A percentile compares a stretch with the other conserved stretches of the same genome.
These are phyloP conservation scores for Rhodotorula mucilaginosa DNA, from an alignment of 1,284 basidiomycete genomes.

Conservation along the genomic window DNA sequence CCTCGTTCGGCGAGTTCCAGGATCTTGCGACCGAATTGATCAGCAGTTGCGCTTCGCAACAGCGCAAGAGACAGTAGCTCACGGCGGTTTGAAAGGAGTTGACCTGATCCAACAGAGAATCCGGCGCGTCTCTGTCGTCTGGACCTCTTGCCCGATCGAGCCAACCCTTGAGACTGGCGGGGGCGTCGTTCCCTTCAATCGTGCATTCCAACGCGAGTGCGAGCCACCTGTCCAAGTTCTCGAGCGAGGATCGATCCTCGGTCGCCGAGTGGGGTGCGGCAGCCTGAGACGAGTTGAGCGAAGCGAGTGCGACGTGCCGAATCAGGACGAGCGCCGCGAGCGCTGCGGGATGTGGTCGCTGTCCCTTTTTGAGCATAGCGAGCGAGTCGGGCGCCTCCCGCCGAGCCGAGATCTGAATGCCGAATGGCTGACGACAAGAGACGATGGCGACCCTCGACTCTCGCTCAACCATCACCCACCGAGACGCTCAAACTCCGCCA, in stretches of 20 bases:
- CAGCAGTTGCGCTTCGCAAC: not conserved
- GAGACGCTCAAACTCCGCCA: not conserved
- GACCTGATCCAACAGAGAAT: not conserved
- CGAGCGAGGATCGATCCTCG: not conserved
- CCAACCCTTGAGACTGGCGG: conserved; percentile 3
- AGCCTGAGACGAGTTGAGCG: not conserved
- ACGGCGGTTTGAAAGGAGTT: not conserved
- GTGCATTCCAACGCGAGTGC: conserved; percentile 5
- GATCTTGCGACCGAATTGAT: not conserved
- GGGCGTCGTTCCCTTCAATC: not conserved
- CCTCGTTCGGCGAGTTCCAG: not conserved
- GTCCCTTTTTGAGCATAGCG: not conserved
- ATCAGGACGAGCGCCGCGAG: conserved; percentile 19
- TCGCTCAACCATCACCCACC: too few relatives aligned
- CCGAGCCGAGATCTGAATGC: too few relatives aligned
- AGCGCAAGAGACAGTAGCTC: not conserved
- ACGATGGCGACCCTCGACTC: too few relatives aligned
- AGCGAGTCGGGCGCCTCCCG: too few relatives aligned
- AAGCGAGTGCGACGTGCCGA: not conserved
- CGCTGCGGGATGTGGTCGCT: not conserved
- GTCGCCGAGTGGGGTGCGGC: not conserved
- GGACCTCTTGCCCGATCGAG: not conserved
- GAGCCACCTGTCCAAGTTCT: conserved; percentile 14
- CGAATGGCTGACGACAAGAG: too few relatives aligned
- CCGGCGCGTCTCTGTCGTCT: not conserved